Evolutionary conservation across 2,329 filamentous ascomycete genomes (phyloP), one percentile per base, ranked within the genome.

Genomic region (Neofusicoccum parvum): DNA sequence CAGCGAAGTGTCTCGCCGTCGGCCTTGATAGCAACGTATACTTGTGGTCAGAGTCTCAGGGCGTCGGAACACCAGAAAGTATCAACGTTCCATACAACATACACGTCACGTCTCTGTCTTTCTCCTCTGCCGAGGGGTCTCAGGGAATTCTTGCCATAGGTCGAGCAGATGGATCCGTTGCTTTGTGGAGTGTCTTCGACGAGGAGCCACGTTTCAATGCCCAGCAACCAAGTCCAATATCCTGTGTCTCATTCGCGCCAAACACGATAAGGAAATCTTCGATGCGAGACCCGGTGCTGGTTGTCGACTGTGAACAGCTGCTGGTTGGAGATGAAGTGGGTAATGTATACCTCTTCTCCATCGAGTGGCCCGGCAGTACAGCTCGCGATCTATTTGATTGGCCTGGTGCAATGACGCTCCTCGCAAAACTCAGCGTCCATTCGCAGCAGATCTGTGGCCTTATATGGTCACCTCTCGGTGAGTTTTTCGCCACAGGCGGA

Each of bases 381-480:
- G 78, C 84, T 46, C 88, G 84, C 79, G 88, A 91, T 71, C 83
- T 92, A 5, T 86, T 90, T 73, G 86, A 85, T 59, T 96, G 92
- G 92, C 85, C 87, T 36, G 93, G 94, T 14, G 85, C 88, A 39
- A 89, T 96, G 81, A 92, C 86, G 1, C 82, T 97, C 27, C 80
- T 97, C 60, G 89, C 90, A 23, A 88, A 89, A 69, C 89, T 98
- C 70, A 85, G 85, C 37, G 87, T 92, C 7, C 94, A 98, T 75
- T 87, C 84, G 1, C 93, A 97, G 77, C 94, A 98, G 73, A 90
- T 99, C 64, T 99, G 95, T 72, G 94, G 94, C 1, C 82, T 99
- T n/a, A 86, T 91, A 3, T 98, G 94, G 92, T 94, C 92, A 3
- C 81, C 82, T 3, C 87, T 92, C 71, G 92, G 92, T 3, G 83